Evolutionary conservation across 768 basidiomycete species (phyloP), one percentile per base, ranked within the genome.

Genomic region (Bullera alba): DNA sequence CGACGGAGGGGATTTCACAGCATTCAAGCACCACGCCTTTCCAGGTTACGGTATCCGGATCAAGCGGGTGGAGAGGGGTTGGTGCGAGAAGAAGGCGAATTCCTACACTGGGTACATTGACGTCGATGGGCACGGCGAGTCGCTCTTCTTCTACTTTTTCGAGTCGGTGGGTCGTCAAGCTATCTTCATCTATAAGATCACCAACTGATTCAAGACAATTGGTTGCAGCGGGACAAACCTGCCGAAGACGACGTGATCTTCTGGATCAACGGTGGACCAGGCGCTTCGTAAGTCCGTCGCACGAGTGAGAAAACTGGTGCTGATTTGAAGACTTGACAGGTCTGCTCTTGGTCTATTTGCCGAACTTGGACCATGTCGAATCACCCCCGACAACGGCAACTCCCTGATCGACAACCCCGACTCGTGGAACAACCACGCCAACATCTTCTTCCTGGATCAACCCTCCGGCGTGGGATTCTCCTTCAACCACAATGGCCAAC

Each of bases 271-370:
- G 53, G 51, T 15, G 83, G 82, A 49, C 79, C 79, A 0, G 79
- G 2, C 83, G 83, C 3, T 75, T 85, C 8, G 76, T 85, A 51
- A 82, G 83, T 76, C 84, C 84, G 66, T 74, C 79, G 14, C 82
- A 22, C 84, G 36, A 16, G 59, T 75, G 12, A 44, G 42, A n/a
- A 27, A 44, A n/a, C 32, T 10, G 10, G 32, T 10, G 32, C 10
- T 44, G 19, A 8, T n/a, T n/a, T n/a, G n/a, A n/a, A n/a, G n/a
- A n/a, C n/a, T n/a, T n/a, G n/a, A n/a, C n/a, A n/a, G n/a, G n/a
- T n/a, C n/a, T n/a, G n/a, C n/a, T n/a, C n/a, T n/a, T n/a, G n/a
- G n/a, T n/a, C n/a, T n/a, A n/a, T n/a, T 25, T 44, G 17, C 5
- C 19, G 39, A 41, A 12, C 10, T 26, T 22, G 42, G 42, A 10